Percentiles rank a stretch among this genome's conserved stretches.
phyloP scores from a whole-genome alignment of 441 rosid genomes.

The Pelargonium cotyledonis region DNA sequence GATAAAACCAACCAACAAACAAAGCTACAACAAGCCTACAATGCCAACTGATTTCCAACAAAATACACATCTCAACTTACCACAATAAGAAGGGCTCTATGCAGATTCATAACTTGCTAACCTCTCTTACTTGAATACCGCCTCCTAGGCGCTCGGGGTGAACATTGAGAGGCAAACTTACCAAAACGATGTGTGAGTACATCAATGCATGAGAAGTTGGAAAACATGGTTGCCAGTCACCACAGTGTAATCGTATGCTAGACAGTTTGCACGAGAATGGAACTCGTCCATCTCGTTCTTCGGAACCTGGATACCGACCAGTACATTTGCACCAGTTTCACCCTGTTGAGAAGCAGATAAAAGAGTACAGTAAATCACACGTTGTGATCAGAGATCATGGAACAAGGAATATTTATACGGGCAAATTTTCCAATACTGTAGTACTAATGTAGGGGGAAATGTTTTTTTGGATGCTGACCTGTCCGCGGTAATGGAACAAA shows the following conservation, averaged over 20 bases:
- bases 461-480: slow-evolving; percentile 36
- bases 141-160: too few relatives aligned
- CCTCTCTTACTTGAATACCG: too few relatives aligned
- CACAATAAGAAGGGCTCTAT: too few relatives aligned
- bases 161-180: too few relatives aligned
- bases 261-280: slow-evolving; percentile 35
- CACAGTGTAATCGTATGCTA: slow-evolving; percentile 67
- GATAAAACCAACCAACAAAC: too few relatives aligned
- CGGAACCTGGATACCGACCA: slow-evolving; percentile 77
- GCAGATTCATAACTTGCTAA: too few relatives aligned
- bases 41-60: too few relatives aligned
- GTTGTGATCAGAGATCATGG: background rate
- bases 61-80: too few relatives aligned
- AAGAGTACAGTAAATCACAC: background rate
- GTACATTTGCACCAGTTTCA: slow-evolving; percentile 80
- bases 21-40: too few relatives aligned
- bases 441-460: background rate
- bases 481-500: slow-evolving; percentile 84
- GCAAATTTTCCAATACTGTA: background rate
- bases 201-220: slow-evolving; percentile 65
- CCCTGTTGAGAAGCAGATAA: slow-evolving; percentile 45
- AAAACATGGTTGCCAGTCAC: slow-evolving; percentile 53
- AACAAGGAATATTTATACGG: background rate
- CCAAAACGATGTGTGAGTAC: too few relatives aligned
- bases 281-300: slow-evolving; percentile 60